Conservation (phyloP, 2,329 filamentous ascomycete species). For the Plectosphaerella plurivora region DNA sequence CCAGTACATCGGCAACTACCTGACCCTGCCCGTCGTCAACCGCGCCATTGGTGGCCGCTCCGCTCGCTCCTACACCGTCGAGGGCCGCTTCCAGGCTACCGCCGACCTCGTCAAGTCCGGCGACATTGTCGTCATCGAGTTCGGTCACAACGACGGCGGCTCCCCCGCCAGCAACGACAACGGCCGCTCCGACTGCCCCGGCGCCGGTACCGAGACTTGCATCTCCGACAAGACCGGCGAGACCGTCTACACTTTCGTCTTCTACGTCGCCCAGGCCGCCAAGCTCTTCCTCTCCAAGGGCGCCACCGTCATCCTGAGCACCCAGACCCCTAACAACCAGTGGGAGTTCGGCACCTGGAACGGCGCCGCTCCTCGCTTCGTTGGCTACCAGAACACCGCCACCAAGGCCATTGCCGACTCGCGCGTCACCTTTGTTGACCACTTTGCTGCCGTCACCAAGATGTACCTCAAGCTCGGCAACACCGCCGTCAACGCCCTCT, state of each 20-base stretch:
- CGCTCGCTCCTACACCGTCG: constrained; percentile 61
- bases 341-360: constrained; percentile 52
- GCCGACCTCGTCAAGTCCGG: constrained; percentile 46
- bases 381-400: background rate
- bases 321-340: constrained; percentile 52
- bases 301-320: constrained; percentile 54
- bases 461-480: constrained; percentile 37
- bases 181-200: constrained; percentile 54
- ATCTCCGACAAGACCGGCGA: constrained; percentile 26
- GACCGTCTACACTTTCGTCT: constrained; percentile 56
- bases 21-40: constrained; percentile 45
- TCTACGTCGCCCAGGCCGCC: constrained; percentile 55
- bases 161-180: constrained; percentile 51
- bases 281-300: constrained; percentile 50
- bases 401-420: background rate
- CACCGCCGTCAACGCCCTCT: constrained; percentile 45
- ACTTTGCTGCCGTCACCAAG: background rate
- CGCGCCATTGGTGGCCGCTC: constrained; percentile 62
- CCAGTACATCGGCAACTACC: constrained; percentile 35
- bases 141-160: constrained; percentile 69
- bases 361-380: background rate
- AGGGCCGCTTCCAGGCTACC: constrained; percentile 59
- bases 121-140: constrained; percentile 67
- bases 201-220: constrained; percentile 49
- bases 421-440: background rate